phyloP scores from a whole-genome alignment of 495 filamentous ascomycete species.

The Penicillium salamii region DNA sequence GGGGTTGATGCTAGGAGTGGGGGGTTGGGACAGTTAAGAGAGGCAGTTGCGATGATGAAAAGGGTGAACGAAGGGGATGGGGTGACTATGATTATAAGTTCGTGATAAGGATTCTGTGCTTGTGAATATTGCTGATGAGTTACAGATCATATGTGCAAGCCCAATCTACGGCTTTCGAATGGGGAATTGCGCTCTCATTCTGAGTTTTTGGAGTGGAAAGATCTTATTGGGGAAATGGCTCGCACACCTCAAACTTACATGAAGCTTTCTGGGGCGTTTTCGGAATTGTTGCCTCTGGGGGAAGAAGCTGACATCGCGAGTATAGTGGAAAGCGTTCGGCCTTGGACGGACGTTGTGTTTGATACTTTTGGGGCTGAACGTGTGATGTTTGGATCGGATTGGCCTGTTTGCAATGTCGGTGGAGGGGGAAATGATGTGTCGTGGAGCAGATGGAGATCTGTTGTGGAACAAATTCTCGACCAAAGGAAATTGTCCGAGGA shows the following conservation, averaged over 20 bases:
- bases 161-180: constrained; percentile 57
- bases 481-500: constrained; percentile 52
- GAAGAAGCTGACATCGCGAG: constrained; percentile 34
- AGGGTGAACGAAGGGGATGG: constrained; percentile 57
- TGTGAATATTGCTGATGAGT: neutral
- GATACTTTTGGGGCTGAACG: constrained; percentile 65
- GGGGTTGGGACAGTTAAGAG: constrained; percentile 68
- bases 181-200: constrained; percentile 44
- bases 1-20: constrained; percentile 71
- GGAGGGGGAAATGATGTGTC: constrained; percentile 51
- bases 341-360: constrained; percentile 67
- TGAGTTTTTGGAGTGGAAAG: constrained; percentile 54
- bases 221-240: constrained; percentile 45
- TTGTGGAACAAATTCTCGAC: constrained; percentile 56
- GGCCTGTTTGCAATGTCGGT: constrained; percentile 78
- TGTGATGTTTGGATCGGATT: constrained; percentile 87
- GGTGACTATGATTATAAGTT: constrained; percentile 68
- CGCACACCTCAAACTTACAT: constrained; percentile 62
- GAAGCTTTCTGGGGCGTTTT: constrained; percentile 84
- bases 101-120: neutral
- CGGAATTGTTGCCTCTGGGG: constrained; percentile 58
- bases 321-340: constrained; percentile 43
- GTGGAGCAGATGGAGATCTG: constrained; percentile 47
- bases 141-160: constrained; percentile 85
- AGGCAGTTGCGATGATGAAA: constrained; percentile 69